Evolutionary conservation across 306 rosid species (phyloP).

Genomic region (Gynostemma pentaphyllum): DNA sequence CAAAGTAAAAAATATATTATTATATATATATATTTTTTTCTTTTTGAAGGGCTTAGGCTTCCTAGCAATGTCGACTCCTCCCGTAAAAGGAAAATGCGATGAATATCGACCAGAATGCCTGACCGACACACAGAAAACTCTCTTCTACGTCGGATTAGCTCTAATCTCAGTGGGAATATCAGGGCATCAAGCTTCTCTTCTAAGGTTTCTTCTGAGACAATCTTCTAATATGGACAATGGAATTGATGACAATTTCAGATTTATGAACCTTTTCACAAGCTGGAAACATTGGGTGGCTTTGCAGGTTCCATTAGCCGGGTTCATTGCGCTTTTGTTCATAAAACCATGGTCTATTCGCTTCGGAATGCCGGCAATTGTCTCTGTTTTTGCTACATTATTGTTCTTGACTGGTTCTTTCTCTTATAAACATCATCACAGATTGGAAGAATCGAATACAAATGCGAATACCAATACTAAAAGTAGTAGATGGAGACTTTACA

Average conservation of each 20-base stretch:
- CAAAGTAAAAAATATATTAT: too few species aligned
- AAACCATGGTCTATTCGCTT: slow-evolving; percentile 17
- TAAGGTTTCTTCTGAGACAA: neutral
- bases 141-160: slow-evolving; percentile 13
- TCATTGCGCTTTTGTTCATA: neutral
- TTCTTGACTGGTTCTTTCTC: slow-evolving; percentile 12
- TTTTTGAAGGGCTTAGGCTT: slow-evolving; percentile 16
- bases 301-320: too few species aligned
- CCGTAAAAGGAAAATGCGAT: slow-evolving; percentile 12
- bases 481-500: slow-evolving; percentile 23
- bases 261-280: too few species aligned
- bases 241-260: too few species aligned
- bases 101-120: slow-evolving; percentile 12
- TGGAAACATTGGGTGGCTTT: too few species aligned
- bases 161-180: slow-evolving; percentile 15
- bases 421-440: neutral
- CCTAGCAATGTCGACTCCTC: slow-evolving; percentile 22
- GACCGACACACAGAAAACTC: slow-evolving; percentile 4
- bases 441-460: too few species aligned
- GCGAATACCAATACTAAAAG: too few species aligned
- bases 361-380: slow-evolving; percentile 8
- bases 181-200: neutral
- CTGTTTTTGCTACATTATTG: slow-evolving; percentile 1
- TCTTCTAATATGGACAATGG: neutral
- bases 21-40: too few species aligned